phyloP scores from a whole-genome alignment of 2,329 filamentous ascomycete species.

The Aspergillus unguis region DNA sequence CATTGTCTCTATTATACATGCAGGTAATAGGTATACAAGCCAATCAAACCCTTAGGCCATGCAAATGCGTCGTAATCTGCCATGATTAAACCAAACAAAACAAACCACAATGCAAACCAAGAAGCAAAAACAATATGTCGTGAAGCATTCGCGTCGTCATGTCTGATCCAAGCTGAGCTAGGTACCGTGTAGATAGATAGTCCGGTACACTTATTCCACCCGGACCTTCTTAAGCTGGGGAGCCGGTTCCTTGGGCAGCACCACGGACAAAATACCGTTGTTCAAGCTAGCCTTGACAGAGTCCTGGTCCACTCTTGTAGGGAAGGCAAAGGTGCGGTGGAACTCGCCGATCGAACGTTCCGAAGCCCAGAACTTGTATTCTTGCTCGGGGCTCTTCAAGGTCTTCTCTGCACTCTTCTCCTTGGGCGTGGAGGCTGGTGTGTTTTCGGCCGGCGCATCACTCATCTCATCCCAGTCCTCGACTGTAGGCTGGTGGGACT shows the following conservation, averaged over 20 bases:
- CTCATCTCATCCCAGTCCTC: constrained; percentile 42
- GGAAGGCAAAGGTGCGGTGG: constrained; percentile 56
- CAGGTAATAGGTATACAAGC: background rate
- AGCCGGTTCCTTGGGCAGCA: constrained; percentile 54
- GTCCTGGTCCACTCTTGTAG: constrained; percentile 56
- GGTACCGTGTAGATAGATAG: background rate
- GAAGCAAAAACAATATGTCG: background rate
- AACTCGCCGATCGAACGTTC: constrained; percentile 59
- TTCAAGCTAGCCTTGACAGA: constrained; percentile 57
- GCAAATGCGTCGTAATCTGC: background rate
- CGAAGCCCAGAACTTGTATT: constrained; percentile 53
- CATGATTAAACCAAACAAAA: background rate
- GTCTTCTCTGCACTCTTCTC: constrained; percentile 20
- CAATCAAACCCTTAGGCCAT: background rate
- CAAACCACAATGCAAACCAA: background rate
- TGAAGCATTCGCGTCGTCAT: background rate
- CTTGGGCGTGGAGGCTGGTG: constrained; percentile 8
- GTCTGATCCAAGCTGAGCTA: background rate
- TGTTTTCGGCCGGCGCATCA: background rate
- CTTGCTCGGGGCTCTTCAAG: constrained; percentile 11
- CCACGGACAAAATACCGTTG: constrained; percentile 55
- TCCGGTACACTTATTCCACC: constrained; percentile 30
- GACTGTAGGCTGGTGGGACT: constrained; percentile 47
- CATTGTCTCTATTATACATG: background rate
- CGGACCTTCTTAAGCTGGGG: constrained; percentile 52